Evolutionary conservation across 164 flowering plant species (phyloP).

Genomic region (Pachysandra terminalis): DNA sequence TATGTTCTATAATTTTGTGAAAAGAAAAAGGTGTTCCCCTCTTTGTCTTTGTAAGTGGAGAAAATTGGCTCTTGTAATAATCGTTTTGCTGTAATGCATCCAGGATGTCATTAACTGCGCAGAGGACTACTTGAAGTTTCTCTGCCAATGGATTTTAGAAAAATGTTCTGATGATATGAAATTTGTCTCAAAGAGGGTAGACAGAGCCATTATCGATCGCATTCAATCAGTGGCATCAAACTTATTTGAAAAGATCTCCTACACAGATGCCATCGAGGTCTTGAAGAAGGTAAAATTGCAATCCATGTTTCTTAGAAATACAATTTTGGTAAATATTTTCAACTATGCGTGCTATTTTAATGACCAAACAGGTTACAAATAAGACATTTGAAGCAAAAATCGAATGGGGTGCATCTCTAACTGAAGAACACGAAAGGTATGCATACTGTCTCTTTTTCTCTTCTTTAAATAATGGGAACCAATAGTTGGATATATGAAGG

Average conservation of each 20-base stretch:
- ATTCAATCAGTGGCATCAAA: constrained; percentile 43
- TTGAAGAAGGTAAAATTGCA: constrained; percentile 45
- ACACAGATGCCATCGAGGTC: constrained; percentile 59
- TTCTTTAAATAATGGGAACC: background rate
- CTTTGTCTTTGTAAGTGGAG: background rate
- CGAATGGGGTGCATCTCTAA: constrained; percentile 60
- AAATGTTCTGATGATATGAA: constrained; percentile 58
- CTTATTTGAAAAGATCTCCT: constrained; percentile 56
- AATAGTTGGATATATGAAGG: background rate
- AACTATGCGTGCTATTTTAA: background rate
- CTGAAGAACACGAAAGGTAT: constrained; percentile 80
- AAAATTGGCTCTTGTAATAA: background rate
- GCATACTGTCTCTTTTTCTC: background rate
- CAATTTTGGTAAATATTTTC: background rate
- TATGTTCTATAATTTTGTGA: too few species aligned
- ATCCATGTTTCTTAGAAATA: background rate
- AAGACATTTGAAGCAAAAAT: constrained; percentile 39
- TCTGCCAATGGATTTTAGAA: constrained; percentile 64
- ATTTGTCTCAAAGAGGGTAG: constrained; percentile 53
- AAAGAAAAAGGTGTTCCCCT: background rate
- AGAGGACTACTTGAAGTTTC: constrained; percentile 63
- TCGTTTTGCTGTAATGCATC: constrained; percentile 10
- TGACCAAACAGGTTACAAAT: constrained; percentile 42
- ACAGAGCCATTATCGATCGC: constrained; percentile 35
- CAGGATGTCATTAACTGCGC: constrained; percentile 82